These are phyloP conservation scores for Erodium trifolium DNA, from an alignment of 441 rosid species.

Conservation along the genomic window DNA sequence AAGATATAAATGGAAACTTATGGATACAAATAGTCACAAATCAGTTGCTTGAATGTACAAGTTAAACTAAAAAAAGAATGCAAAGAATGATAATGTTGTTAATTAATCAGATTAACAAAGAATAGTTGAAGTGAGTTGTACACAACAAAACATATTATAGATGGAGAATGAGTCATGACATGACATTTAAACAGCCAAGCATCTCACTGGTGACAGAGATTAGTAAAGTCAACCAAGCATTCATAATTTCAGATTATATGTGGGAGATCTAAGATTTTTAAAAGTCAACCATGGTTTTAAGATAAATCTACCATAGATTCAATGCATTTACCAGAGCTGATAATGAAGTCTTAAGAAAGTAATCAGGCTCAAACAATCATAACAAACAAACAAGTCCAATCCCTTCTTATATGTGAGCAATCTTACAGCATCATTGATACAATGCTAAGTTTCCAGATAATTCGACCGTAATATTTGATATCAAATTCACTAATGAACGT, in stretches of 20 bases:
- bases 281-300: no score
- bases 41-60: no score
- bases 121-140: neutral
- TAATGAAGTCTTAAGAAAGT: neutral
- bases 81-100: no score
- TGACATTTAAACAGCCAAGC: neutral
- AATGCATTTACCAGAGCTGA: neutral
- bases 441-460: neutral
- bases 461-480: no score
- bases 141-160: neutral
- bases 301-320: neutral
- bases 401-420: no score
- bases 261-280: no score
- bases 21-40: neutral
- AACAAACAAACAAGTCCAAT: neutral
- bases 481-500: neutral
- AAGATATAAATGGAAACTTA: neutral
- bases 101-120: neutral
- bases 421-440: neutral
- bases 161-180: neutral
- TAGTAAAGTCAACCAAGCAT: neutral
- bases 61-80: no score
- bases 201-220: neutral
- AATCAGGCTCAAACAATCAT: neutral
- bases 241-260: no score